phyloP scores from a whole-genome alignment of 371 early-diverging fungal species.

The Mucor plumbeus region DNA sequence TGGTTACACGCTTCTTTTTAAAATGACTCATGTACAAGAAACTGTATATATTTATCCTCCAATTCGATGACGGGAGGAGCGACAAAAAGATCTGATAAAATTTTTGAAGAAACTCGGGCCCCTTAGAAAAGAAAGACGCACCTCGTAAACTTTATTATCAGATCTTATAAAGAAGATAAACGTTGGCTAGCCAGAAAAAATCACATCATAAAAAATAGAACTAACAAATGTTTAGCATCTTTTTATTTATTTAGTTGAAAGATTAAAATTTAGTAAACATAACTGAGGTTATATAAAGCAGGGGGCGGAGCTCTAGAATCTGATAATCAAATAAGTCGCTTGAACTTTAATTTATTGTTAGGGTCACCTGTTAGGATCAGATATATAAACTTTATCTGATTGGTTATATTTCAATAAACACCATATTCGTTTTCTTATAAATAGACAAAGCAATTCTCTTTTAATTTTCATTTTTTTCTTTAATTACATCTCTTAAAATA shows the following conservation, averaged over 20 bases:
- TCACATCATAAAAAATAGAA: not conserved
- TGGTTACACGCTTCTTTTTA: constrained; percentile 7
- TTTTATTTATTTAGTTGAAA: not conserved
- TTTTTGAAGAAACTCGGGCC: not conserved
- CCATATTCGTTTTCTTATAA: constrained; percentile 16
- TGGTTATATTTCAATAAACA: constrained; percentile 17
- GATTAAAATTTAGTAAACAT: constrained; percentile 11
- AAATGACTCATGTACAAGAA: constrained; percentile 12
- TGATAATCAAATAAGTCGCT: constrained; percentile 29
- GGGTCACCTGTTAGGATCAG: constrained; percentile 33
- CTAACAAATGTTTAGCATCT: not conserved
- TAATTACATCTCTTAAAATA: constrained; percentile 1
- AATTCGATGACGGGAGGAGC: not conserved
- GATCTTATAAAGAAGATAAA: constrained; percentile 5
- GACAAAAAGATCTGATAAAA: constrained; percentile 18
- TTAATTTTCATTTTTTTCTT: constrained; percentile 11
- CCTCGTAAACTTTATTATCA: constrained; percentile 15
- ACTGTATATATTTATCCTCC: not conserved
- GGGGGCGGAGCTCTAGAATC: constrained; percentile 31
- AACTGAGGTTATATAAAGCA: constrained; percentile 6
- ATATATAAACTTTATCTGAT: constrained; percentile 26
- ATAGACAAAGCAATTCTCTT: constrained; percentile 11
- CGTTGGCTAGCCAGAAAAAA: not conserved
- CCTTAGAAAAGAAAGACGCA: not conserved
- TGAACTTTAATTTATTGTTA: constrained; percentile 18